Evolutionary conservation across 2,329 filamentous ascomycete genomes (phyloP).

Genomic region (Epichloe gansuensis): DNA sequence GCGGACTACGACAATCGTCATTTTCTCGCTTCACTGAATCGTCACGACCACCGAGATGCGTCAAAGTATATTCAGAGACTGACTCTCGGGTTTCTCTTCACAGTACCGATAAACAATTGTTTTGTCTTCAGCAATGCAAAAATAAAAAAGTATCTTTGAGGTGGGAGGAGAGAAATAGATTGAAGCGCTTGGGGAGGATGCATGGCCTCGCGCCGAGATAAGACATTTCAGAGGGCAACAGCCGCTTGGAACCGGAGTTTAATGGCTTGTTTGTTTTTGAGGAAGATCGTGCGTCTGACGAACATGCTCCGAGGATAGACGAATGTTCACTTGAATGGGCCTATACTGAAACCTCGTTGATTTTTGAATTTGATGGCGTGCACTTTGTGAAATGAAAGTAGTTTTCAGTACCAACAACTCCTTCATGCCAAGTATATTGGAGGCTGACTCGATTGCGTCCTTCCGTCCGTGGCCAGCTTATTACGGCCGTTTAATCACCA

Average conservation of each 20-base stretch:
- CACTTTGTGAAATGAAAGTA: too few species aligned
- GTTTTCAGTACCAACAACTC: too few species aligned
- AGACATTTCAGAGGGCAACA: conserved; percentile 27
- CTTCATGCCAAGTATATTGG: too few species aligned
- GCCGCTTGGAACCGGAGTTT: conserved; percentile 35
- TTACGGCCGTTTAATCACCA: too few species aligned
- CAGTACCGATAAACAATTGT: conserved; percentile 18
- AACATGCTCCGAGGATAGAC: conserved; percentile 31
- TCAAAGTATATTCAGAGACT: too few species aligned
- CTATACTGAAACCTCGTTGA: conserved; percentile 2
- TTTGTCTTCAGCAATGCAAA: conserved; percentile 8
- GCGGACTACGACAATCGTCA: neutral
- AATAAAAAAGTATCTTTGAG: neutral
- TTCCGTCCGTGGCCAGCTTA: too few species aligned
- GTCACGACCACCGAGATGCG: too few species aligned
- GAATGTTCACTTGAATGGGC: conserved; percentile 30
- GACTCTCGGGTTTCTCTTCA: too few species aligned
- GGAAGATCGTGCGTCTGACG: conserved; percentile 30
- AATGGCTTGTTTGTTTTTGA: conserved; percentile 32
- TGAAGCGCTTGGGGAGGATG: conserved; percentile 9
- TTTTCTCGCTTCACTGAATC: too few species aligned
- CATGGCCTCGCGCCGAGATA: conserved; percentile 14
- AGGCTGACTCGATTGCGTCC: too few species aligned
- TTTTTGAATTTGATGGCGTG: too few species aligned
- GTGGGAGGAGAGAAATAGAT: neutral